Conservation (phyloP, 768 basidiomycete genomes). For the Termitomyces sp. region DNA sequence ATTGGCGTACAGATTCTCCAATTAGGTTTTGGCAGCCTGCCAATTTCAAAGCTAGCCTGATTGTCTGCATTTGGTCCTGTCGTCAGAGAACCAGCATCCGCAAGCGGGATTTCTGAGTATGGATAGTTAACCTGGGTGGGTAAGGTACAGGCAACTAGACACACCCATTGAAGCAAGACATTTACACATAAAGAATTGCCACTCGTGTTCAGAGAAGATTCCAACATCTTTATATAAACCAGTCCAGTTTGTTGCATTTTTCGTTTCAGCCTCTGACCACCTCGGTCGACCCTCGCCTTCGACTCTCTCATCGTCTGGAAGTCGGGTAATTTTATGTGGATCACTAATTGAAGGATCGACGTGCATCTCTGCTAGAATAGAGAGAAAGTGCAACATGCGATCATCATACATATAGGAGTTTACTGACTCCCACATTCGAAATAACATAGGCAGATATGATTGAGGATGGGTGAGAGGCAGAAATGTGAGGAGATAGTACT, state of each 20-base stretch:
- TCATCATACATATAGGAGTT: constrained; percentile 90
- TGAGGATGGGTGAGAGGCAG: constrained; percentile 83
- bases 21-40: constrained; percentile 61
- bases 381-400: constrained; percentile 80
- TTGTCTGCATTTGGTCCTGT: constrained; percentile 74
- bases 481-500: constrained; percentile 84
- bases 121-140: constrained; percentile 3
- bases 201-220: constrained; percentile 81
- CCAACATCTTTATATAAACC: constrained; percentile 86
- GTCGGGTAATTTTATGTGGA: constrained; percentile 56
- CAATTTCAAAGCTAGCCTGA: constrained; percentile 68
- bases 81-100: constrained; percentile 67
- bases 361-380: constrained; percentile 75
- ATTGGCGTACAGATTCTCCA: constrained; percentile 64
- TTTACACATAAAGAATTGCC: constrained; percentile 85
- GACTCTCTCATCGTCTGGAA: constrained; percentile 65
- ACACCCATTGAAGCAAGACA: constrained; percentile 78
- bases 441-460: constrained; percentile 76
- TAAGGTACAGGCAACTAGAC: constrained; percentile 17
- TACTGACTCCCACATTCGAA: constrained; percentile 83
- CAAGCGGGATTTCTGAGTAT: constrained; percentile 59
- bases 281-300: constrained; percentile 55
- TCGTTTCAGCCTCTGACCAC: constrained; percentile 41
- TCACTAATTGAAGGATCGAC: constrained; percentile 73
- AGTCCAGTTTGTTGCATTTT: constrained; percentile 42